phyloP scores from a whole-genome alignment of 495 filamentous ascomycete species.

The Staphylotrichum longicolle region DNA sequence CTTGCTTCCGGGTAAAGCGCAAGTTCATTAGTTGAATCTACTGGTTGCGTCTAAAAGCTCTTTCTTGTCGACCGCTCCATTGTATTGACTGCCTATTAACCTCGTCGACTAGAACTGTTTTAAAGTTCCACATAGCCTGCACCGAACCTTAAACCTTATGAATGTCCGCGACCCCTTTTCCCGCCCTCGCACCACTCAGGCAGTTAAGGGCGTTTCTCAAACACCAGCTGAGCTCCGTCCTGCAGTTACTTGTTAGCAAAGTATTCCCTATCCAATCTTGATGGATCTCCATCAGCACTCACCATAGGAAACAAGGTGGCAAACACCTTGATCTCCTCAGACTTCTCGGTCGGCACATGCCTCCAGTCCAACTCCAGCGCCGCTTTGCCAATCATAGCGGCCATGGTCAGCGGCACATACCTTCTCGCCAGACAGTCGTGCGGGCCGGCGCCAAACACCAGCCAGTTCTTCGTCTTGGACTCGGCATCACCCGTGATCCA shows the following conservation, averaged over 20 bases:
- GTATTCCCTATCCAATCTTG: not conserved
- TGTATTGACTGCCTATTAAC: too few species aligned
- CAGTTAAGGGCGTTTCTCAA: not conserved
- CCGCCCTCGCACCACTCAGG: too few species aligned
- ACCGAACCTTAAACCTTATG: too few species aligned
- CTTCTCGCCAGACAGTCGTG: constrained; percentile 96
- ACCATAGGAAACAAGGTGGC: constrained; percentile 94
- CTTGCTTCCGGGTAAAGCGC: too few species aligned
- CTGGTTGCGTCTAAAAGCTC: too few species aligned
- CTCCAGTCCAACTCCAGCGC: constrained; percentile 86
- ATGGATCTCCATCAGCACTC: not conserved
- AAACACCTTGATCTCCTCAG: constrained; percentile 96
- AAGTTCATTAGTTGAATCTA: too few species aligned
- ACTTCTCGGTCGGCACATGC: constrained; percentile 73
- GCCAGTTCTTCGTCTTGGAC: constrained; percentile 86
- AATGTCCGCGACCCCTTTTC: too few species aligned
- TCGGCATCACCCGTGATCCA: constrained; percentile 91
- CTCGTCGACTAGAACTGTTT: too few species aligned
- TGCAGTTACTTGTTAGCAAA: not conserved
- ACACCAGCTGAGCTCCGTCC: constrained; percentile 7
- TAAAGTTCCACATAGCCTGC: too few species aligned
- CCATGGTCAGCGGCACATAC: constrained; percentile 84
- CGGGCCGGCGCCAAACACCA: constrained; percentile 93
- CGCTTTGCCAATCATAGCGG: constrained; percentile 90
- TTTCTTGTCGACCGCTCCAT: too few species aligned